phyloP scores from a whole-genome alignment of 1,284 basidiomycete genomes.

The Inonotus hispidus region DNA sequence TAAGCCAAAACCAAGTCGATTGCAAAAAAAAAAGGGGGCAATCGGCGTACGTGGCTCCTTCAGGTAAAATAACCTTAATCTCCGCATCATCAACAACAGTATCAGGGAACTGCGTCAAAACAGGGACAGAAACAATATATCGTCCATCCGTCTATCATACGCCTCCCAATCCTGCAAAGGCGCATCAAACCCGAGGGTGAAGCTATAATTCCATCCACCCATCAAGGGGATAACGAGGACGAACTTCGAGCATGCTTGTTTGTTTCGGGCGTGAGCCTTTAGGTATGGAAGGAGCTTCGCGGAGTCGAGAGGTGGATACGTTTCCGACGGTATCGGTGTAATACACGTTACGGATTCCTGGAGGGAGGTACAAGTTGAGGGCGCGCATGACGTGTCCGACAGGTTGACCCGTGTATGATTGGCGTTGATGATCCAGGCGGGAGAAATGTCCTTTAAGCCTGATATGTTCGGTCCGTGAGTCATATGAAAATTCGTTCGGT shows the following conservation, averaged over 20 bases:
- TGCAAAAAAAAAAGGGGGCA: neutral
- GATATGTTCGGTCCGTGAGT: neutral
- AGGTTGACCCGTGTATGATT: slow-evolving; percentile 58
- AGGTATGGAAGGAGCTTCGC: slow-evolving; percentile 55
- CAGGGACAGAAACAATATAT: slow-evolving; percentile 78
- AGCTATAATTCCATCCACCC: slow-evolving; percentile 97
- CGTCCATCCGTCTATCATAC: slow-evolving; percentile 54
- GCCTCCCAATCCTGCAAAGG: slow-evolving; percentile 71
- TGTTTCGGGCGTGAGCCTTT: slow-evolving; percentile 48
- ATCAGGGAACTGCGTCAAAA: slow-evolving; percentile 79
- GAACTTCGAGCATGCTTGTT: slow-evolving; percentile 71
- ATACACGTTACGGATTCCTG: slow-evolving; percentile 77
- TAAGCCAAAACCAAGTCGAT: slow-evolving; percentile 14
- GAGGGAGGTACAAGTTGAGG: slow-evolving; percentile 72
- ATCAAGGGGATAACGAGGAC: slow-evolving; percentile 90
- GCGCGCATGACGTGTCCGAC: slow-evolving; percentile 70
- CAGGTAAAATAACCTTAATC: slow-evolving; percentile 82
- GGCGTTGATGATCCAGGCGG: slow-evolving; percentile 80
- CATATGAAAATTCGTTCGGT: slow-evolving; percentile 6
- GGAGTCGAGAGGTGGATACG: slow-evolving; percentile 90
- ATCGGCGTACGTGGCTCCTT: slow-evolving; percentile 81
- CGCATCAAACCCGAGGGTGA: slow-evolving; percentile 90
- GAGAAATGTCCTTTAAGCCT: slow-evolving; percentile 97
- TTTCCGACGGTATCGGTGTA: slow-evolving; percentile 93
- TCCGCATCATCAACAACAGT: slow-evolving; percentile 81